Base-by-base conservation (phyloP, 495 filamentous ascomycete genomes). In the Amorphotheca resinae region DNA sequence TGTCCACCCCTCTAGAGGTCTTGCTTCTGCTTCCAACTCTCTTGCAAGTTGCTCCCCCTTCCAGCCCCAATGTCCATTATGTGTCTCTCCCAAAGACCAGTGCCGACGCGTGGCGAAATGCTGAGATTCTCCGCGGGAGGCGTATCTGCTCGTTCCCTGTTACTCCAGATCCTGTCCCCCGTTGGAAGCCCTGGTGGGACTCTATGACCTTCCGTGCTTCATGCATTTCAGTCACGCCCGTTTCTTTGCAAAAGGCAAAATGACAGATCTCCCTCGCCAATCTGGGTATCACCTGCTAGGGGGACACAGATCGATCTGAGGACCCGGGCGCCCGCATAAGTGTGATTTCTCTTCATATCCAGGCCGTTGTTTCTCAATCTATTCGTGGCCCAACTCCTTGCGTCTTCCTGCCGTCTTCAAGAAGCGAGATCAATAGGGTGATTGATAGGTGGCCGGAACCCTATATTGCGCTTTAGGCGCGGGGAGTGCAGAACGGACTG, bases 211-310 rank as follows among this genome's bases (percentile, higher is more conserved):
- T 37, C 18, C 12, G 31, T 33, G 16, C 12, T 14, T 2, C 18
- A 18, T 37, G 15, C 18, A 18, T 37, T n/a, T 17, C 3, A 12
- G 38, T 33, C 22, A 18, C 20, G 15, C 26, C 38, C 22, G 17
- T 8, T 21, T 30, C 1, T 4, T 28, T n/a, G 26, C 16, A 9
- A 22, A 40, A 9, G 9, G 16, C n/a, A n/a, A 40, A 28, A 40
- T 40, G 26, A 46, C 38, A 34, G 38, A 43, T 51, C 42, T 44
- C n/a, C 1, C 35, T 54, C 51, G 51, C 36, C 41, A 54, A 50
- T 54, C 51, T 54, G 11, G 23, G 51, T 54, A 37, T 23, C 1
- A 47, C 39, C 20, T 25, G 16, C 20, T 33, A 5, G 11, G 25
- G 25, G 25, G 25, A 28, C 25, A 28, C 25, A 28, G 25, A 28